A percentile compares a stretch with the other conserved stretches of the same genome.
phyloP scores from a whole-genome alignment of 139 green algal genomes.

The Mychonastes homosphaera region DNA sequence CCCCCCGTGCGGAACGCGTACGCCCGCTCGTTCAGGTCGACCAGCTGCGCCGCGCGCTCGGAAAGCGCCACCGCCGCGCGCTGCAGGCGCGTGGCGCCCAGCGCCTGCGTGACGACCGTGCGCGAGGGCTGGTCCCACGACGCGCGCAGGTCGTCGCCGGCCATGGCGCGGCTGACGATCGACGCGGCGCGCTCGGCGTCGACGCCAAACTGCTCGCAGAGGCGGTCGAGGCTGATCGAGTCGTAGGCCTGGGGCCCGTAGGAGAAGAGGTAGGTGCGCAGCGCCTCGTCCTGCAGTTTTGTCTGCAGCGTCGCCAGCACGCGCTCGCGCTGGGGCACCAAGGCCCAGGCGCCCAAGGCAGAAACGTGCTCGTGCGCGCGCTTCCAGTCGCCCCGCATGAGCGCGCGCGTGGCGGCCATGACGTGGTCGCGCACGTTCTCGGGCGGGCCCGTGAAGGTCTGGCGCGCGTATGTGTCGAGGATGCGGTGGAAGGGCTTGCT shows the following conservation, averaged over 20 bases:
- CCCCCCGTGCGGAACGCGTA: conserved; percentile 69
- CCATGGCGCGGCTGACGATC: conserved; percentile 84
- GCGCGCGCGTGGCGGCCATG: conserved; percentile 70
- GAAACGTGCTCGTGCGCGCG: conserved; percentile 51
- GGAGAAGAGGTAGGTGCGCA: conserved; percentile 89
- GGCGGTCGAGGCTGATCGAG: conserved; percentile 70
- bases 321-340: conserved; percentile 56
- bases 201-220: conserved; percentile 85
- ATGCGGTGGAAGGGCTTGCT: conserved; percentile 82
- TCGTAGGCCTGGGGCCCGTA: conserved; percentile 72
- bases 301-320: conserved; percentile 65
- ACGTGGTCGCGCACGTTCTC: conserved; percentile 97
- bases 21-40: conserved; percentile 94
- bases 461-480: conserved; percentile 86
- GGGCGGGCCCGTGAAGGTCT: conserved; percentile 86
- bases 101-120: conserved; percentile 84
- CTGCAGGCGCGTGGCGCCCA: conserved; percentile 43
- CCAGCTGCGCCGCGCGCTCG: conserved; percentile 67
- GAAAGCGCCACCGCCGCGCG: conserved; percentile 57
- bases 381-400: conserved; percentile 79
- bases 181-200: conserved; percentile 56
- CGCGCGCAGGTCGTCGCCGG: conserved; percentile 75
- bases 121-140: conserved; percentile 87
- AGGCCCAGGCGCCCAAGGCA: conserved; percentile 60
- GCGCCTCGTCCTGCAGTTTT: conserved; percentile 76